Evolutionary conservation across 225 moss, liverwort and hornwort species (phyloP), one percentile per base, ranked within the genome.

Genomic region (Neckera pumila): DNA sequence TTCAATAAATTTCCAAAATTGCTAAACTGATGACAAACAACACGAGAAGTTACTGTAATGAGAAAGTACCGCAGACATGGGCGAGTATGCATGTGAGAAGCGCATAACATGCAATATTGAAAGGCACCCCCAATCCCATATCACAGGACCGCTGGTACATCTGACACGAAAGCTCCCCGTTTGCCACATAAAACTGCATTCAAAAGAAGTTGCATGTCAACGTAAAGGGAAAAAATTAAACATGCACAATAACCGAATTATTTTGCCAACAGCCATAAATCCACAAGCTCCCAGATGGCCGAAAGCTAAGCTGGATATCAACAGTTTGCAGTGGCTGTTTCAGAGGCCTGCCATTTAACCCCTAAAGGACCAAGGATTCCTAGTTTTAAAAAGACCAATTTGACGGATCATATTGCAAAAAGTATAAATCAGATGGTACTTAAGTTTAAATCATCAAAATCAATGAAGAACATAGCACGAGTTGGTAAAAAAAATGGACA

Each of bases 101-200:
- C 59, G 98, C 93, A 90, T 98, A 98, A 38, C 96, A 97, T 77
- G 98, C 97, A 75, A 98, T 97, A 84, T 98, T 98, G 92, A 95
- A 98, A 78, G 98, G 98, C 51, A 98, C 96, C 47, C 98, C 98
- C 81, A 98, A 86, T 71, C 98, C 98, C 97, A 98, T 98, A 60
- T 98, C 98, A 93, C 98, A 97, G 40, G 98, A 98, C 47, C 98
- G 93, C 89, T 98, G 98, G 88, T 98, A 98, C 98, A 98, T 97
- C 89, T 97, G 97, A 87, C 98, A 98, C 17, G 98, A 98, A 64
- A 98, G 90, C 90, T 98, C 98, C 69, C 96, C 93, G 45, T 94
- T 92, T 83, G 95, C 96, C 73, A 98, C 98, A 92, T 98, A 98
- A 86, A 98, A 98, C 95, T 97, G 95, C 90, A 89, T 33, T 36